Base-by-base conservation (phyloP, 345 rosid genomes). In the Salix suchowensis region DNA sequence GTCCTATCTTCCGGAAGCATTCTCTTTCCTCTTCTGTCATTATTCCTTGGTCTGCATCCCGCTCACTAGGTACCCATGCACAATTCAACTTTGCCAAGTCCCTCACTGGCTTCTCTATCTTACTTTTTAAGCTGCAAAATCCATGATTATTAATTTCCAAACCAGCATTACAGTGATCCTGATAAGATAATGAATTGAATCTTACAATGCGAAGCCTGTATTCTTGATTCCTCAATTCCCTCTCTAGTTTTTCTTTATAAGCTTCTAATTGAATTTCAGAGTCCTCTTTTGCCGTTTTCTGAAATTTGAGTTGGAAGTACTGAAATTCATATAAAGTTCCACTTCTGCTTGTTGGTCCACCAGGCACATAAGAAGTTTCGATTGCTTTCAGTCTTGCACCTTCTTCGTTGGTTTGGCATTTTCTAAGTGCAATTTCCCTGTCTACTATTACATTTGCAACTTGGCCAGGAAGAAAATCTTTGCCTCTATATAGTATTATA, bases 401-500 rank as follows among this genome's bases (percentile, higher is more conserved):
- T 87, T 93, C 98, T 86, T 93, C 98, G 64, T 74, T 65, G 74
- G 80, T 87, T 72, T 88, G 92, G 76, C 86, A 88, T 68, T 80
- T 81, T 67, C 82, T 77, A 55, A 91, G 90, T 73, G 86, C 88
- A 75, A 67, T 77, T 79, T 93, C 98, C 82, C 98, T 88, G 74
- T 89, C 88, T 23, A 36, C 83, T 52, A 93, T 86, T 77, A 85
- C 77, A 68, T 82, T 80, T 26, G 88, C 88, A 54, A 91, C 85
- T 70, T 83, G 84, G 75, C 81, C 74, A 61, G 93, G 84, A 44
- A 93, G 89, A 76, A 91, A 93, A 82, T 93, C 94, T 79, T 91
- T 93, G 74, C 97, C 98, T 88, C 98, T 86, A 76, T 77, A 90
- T 34, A 93, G 89, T 86, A 93, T 86, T 76, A 93, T 86, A 78